These are phyloP conservation scores for Chlamydomonas sphaeroides DNA, from an alignment of 139 green algal genomes.

Conservation along the genomic window DNA sequence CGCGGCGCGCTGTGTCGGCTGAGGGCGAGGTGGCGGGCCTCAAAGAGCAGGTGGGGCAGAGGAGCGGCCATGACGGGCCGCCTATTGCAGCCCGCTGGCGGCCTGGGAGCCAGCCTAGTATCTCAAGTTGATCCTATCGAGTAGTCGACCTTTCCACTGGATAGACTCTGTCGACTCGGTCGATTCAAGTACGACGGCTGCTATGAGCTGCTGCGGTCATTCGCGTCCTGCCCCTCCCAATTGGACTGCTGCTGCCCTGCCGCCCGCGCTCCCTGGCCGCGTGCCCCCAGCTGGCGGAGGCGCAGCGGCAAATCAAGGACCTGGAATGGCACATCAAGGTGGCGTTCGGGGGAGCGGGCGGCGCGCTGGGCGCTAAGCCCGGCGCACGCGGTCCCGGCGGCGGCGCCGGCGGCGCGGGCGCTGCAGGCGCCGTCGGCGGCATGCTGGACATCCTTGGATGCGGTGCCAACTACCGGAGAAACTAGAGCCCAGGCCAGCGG, in stretches of 20 bases:
- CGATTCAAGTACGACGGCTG: too few species aligned
- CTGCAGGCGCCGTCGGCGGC: slow-evolving; percentile 30
- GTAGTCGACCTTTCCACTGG: too few species aligned
- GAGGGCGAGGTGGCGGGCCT: slow-evolving; percentile 50
- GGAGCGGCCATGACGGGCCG: too few species aligned
- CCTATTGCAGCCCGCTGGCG: too few species aligned
- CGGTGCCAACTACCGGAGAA: slow-evolving; percentile 55
- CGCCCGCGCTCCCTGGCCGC: too few species aligned
- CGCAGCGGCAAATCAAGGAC: slow-evolving; percentile 55
- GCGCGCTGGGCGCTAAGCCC: not conserved
- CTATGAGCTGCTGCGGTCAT: too few species aligned
- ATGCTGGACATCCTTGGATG: slow-evolving; percentile 60
- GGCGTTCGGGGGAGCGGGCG: slow-evolving; percentile 28
- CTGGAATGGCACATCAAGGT: slow-evolving; percentile 64
- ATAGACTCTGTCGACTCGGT: too few species aligned
- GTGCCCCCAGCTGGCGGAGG: slow-evolving; percentile 46
- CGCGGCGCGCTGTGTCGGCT: slow-evolving; percentile 46
- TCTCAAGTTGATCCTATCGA: too few species aligned
- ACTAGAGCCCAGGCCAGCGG: too few species aligned
- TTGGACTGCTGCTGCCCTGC: too few species aligned
- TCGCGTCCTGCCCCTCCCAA: too few species aligned
- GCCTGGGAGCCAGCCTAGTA: too few species aligned
- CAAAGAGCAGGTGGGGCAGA: slow-evolving; percentile 27
- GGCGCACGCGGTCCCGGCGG: not conserved
- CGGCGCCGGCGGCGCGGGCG: not conserved